Evolutionary conservation across 2,329 filamentous ascomycete species (phyloP), one percentile per base, ranked within the genome.

Genomic region (Hymenoscyphus fructigenus): DNA sequence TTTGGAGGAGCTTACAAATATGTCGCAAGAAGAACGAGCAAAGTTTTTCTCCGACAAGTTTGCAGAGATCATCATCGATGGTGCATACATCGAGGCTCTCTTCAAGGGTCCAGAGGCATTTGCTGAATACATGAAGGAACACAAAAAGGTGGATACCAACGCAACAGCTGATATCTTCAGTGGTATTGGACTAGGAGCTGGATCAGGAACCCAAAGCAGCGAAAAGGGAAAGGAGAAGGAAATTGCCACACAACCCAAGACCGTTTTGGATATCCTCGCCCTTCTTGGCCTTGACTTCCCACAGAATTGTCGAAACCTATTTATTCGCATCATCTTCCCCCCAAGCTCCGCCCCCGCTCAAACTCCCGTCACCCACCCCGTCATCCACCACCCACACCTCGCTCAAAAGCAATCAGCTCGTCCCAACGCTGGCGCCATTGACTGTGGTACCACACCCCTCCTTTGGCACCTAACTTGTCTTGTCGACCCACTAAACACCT

Each of bases 61-160:
- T 7, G 47, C 60, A 20, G 61, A 63, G 36, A 61, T 64, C 29
- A 26, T 41, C 29, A 34, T 61, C 26, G 41, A 60, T 34, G 53
- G 47, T 44, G 32, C 38, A 36, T 29, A 58, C 29, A n/a, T 60
- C 15, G 56, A 57, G 15, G 58, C 36, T 15, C 4, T 41, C 1
- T 36, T 20, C 7, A 12, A 50, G 26, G 20, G 7, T n/a, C 10
- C 14, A 4, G 58, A 28, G 5, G 36, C 20, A 3, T 4, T 47
- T 20, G 36, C 36, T 3, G 23, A 29, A 20, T 44, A 29, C n/a
- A n/a, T 26, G 36, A 57, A 57, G 28, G 55, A 34, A 5, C 12
- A 57, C 9, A 26, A 9, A 2, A 41, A 59, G 57, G n/a, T 59
- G 57, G 36, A 36, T 20, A 23, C 34, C 20, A 9, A 1, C 6